Percentiles rank a stretch among this genome's conserved stretches.
phyloP scores from a whole-genome alignment of 2,329 filamentous ascomycete genomes.

The Sarocladium brachiariae region DNA sequence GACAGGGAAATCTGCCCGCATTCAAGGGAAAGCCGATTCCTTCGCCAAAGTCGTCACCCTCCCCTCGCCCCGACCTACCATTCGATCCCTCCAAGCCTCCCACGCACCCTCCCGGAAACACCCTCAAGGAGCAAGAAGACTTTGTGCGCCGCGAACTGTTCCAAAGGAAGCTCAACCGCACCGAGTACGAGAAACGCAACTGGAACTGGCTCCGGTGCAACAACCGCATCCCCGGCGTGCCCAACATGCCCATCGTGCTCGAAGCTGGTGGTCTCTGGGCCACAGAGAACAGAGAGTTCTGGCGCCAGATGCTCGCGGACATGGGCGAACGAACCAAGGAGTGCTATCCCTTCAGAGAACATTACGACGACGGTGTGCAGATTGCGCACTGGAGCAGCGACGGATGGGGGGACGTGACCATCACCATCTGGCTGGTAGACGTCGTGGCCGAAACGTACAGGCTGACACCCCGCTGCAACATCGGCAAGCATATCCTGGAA shows the following conservation, averaged over 20 bases:
- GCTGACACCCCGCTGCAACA: too few species aligned
- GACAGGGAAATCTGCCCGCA: too few species aligned
- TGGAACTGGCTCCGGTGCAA: conserved; percentile 16
- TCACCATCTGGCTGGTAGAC: conserved; percentile 4
- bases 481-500: neutral
- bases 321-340: neutral
- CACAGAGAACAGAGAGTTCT: neutral
- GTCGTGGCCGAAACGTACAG: too few species aligned
- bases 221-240: neutral
- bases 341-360: neutral
- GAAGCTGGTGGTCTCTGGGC: conserved; percentile 4
- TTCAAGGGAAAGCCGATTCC: too few species aligned
- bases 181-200: conserved; percentile 15
- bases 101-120: neutral
- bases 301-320: neutral
- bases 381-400: neutral
- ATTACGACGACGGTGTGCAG: conserved; percentile 1
- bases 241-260: neutral
- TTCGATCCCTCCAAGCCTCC: neutral
- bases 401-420: conserved; percentile 12
- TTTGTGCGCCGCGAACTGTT: neutral
- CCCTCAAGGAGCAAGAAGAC: neutral
- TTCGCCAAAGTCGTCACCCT: too few species aligned
- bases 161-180: conserved; percentile 8
- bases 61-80: neutral